A percentile compares a stretch with the other conserved stretches of the same genome.
Conservation (phyloP, 208 protist species). For the Crithidia brevicula region DNA sequence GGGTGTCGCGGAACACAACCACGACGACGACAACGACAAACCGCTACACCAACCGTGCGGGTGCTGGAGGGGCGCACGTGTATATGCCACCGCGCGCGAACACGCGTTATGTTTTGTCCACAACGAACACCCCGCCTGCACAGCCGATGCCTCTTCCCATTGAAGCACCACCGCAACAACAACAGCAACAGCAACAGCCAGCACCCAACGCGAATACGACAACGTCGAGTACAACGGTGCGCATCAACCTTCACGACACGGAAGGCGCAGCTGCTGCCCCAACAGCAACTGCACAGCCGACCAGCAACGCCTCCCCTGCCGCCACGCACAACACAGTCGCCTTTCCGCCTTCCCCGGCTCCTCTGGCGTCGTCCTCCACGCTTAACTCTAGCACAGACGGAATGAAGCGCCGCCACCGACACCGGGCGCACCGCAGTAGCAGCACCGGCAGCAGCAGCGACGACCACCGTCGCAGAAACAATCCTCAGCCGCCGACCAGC, state of each 20-base stretch:
- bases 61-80: conserved; percentile 13
- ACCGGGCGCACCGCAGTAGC: conserved; percentile 13
- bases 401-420: conserved; percentile 14
- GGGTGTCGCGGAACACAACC: conserved; percentile 6
- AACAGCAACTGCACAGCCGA: not conserved
- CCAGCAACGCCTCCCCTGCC: no score
- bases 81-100: conserved; percentile 79
- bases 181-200: conserved; percentile 13
- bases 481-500: not conserved
- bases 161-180: not conserved
- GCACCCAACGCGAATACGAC: not conserved
- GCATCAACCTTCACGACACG: conserved; percentile 53
- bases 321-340: not conserved
- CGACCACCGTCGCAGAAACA: not conserved
- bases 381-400: conserved; percentile 2
- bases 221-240: conserved; percentile 24
- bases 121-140: not conserved
- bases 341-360: not conserved
- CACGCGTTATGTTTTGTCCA: conserved; percentile 68
- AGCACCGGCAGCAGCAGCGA: not conserved
- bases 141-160: conserved; percentile 11
- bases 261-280: not conserved
- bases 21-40: conserved; percentile 18
- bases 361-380: conserved; percentile 1
- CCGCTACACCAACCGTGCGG: not conserved